These are phyloP conservation scores for Solanum ossicruentum DNA, from an alignment of 257 asterid species.

Conservation along the genomic window DNA sequence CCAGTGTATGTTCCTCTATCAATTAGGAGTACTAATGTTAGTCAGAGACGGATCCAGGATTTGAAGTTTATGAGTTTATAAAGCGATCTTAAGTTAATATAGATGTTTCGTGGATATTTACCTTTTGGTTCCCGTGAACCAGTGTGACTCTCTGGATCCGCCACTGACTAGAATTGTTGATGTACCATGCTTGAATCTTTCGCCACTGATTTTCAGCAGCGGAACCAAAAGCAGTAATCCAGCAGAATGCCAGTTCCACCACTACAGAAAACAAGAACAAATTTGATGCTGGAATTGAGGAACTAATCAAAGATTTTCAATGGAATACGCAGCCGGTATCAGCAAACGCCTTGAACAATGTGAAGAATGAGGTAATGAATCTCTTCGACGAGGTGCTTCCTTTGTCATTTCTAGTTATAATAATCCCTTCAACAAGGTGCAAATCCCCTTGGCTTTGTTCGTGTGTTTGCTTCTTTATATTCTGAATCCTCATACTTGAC, in stretches of 20 bases:
- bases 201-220: constrained; percentile 3
- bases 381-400: background rate
- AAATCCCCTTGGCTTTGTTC: background rate
- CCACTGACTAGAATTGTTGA: background rate
- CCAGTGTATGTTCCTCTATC: constrained; percentile 7
- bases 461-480: background rate
- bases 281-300: constrained; percentile 29
- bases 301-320: constrained; percentile 19
- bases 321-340: constrained; percentile 1
- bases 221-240: background rate
- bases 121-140: too few species aligned
- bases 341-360: background rate
- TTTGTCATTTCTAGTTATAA: background rate
- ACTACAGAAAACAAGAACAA: constrained; percentile 4
- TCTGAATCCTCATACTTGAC: background rate
- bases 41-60: background rate
- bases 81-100: background rate
- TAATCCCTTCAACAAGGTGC: background rate
- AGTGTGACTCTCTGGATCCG: background rate
- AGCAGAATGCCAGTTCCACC: background rate
- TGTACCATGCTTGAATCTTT: background rate
- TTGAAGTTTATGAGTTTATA: background rate
- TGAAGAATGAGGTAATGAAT: background rate
- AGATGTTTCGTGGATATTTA: too few species aligned
- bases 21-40: background rate